These are phyloP conservation scores for Zygotorulaspora danielsina DNA, from an alignment of 805 yeast species.

Conservation along the genomic window DNA sequence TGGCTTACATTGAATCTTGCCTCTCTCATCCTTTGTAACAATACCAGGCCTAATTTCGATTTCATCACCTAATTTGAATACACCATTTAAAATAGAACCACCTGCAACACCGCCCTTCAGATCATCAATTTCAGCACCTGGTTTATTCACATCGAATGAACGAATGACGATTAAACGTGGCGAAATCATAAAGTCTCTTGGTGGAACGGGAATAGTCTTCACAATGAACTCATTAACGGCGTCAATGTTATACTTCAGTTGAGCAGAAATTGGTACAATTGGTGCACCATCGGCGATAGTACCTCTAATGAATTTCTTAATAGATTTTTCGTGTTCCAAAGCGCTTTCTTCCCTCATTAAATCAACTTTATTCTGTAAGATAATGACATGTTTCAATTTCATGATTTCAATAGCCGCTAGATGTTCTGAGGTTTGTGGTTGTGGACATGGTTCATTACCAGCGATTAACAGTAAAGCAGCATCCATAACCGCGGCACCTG, in stretches of 20 bases:
- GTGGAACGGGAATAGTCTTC: conserved; percentile 89
- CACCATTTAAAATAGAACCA: conserved; percentile 97
- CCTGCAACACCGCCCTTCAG: conserved; percentile 99
- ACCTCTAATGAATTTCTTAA: conserved; percentile 89
- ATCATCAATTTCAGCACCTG: conserved; percentile 96
- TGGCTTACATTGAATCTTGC: conserved; percentile 90
- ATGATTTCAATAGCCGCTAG: conserved; percentile 98
- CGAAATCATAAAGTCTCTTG: conserved; percentile 88
- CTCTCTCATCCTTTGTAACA: conserved; percentile 87
- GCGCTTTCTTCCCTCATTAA: conserved; percentile 97
- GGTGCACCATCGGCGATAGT: conserved; percentile 99
- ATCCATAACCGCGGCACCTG: conserved; percentile 99
- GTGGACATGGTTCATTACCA: conserved; percentile 99
- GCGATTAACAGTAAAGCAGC: conserved; percentile 95
- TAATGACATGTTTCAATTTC: conserved; percentile 95
- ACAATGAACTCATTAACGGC: conserved; percentile 97
- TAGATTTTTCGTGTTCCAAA: conserved; percentile 89
- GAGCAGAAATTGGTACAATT: conserved; percentile 97
- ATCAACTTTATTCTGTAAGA: conserved; percentile 96
- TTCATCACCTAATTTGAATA: conserved; percentile 94
- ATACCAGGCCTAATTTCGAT: conserved; percentile 99
- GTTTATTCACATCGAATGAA: conserved; percentile 97
- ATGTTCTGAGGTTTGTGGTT: conserved; percentile 99
- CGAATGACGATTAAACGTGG: conserved; percentile 96
- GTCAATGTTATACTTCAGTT: conserved; percentile 95